Conservation (phyloP, 1,284 basidiomycete species). For the Phellopilus nigrolimitatus region DNA sequence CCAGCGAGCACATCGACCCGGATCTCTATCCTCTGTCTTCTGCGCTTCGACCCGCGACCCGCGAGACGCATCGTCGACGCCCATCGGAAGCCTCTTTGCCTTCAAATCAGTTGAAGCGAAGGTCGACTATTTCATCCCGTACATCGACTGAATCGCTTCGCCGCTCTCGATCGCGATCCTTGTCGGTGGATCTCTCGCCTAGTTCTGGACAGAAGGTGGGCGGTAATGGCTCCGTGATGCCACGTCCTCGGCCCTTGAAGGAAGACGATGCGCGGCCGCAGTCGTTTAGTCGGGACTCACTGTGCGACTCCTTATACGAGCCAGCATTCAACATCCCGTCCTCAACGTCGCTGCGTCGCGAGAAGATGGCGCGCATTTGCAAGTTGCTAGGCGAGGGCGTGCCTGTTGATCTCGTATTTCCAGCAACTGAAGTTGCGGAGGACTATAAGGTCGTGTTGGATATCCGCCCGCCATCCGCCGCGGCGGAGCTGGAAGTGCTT, state of each 20-base stretch:
- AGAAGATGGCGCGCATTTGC: constrained; percentile 20
- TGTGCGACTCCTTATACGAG: constrained; percentile 14
- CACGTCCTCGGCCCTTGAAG: background rate
- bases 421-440: background rate
- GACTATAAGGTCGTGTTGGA: constrained; percentile 4
- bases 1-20: background rate
- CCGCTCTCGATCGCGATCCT: background rate
- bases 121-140: too few species aligned
- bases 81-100: too few species aligned
- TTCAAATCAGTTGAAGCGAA: background rate
- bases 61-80: background rate
- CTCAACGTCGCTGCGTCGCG: constrained; percentile 8
- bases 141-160: too few species aligned
- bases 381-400: constrained; percentile 20
- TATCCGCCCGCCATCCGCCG: constrained; percentile 1
- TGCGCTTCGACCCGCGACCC: constrained; percentile 2
- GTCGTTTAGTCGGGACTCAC: constrained; percentile 7
- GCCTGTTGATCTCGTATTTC: constrained; percentile 17
- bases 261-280: background rate
- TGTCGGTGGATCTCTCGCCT: background rate
- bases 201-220: background rate
- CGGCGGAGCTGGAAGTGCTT: background rate
- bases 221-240: background rate
- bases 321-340: constrained; percentile 15
- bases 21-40: constrained; percentile 17